Evolutionary conservation across 495 filamentous ascomycete species (phyloP).

Genomic region (Amniculicola lignicola): DNA sequence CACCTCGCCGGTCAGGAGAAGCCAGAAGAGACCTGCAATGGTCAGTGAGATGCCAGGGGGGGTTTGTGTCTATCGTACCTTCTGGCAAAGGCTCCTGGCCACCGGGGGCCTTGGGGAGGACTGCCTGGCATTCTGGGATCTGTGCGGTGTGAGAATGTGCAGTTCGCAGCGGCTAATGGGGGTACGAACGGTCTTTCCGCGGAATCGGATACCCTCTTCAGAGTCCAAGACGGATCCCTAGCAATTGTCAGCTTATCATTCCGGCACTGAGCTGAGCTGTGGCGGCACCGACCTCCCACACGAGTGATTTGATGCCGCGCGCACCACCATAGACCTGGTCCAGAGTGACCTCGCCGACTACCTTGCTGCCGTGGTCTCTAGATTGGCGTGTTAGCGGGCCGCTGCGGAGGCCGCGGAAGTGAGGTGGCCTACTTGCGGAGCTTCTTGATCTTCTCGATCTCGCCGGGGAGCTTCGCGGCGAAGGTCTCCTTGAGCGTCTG

Average conservation of each 20-base stretch:
- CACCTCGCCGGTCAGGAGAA: constrained; percentile 94
- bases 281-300: constrained; percentile 74
- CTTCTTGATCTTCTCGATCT: constrained; percentile 99
- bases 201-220: constrained; percentile 98
- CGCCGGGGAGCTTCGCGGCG: constrained; percentile 86
- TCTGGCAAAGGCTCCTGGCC: constrained; percentile 95
- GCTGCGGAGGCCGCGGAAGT: constrained; percentile 10
- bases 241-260: constrained; percentile 30
- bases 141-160: constrained; percentile 37
- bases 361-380: constrained; percentile 90
- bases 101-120: constrained; percentile 93
- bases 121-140: constrained; percentile 96
- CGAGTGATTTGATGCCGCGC: constrained; percentile 95
- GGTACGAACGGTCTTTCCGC: constrained; percentile 76
- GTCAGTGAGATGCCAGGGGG: constrained; percentile 95
- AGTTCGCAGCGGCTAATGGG: neutral
- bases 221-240: constrained; percentile 93
- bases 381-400: constrained; percentile 26
- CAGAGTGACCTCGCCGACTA: constrained; percentile 95
- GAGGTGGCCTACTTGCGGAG: constrained; percentile 74
- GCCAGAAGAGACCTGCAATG: constrained; percentile 91
- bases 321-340: constrained; percentile 99
- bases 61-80: constrained; percentile 49
- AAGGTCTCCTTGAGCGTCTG: constrained; percentile 98
- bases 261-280: neutral